Conservation (phyloP, 371 early-diverging fungal species). For the Dichotomocladium elegans region DNA sequence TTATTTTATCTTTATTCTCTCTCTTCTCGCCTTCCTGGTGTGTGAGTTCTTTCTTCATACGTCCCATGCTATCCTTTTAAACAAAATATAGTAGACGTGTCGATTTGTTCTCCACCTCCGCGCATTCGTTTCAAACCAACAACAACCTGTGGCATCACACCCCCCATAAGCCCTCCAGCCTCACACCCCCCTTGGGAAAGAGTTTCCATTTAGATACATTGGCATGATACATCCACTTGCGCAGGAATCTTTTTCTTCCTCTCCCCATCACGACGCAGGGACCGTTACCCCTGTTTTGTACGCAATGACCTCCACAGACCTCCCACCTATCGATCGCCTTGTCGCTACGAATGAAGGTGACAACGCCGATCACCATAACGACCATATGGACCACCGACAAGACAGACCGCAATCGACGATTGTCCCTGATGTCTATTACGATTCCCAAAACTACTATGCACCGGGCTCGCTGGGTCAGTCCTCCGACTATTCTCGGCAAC, state of each 20-base stretch:
- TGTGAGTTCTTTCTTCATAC: too few relatives aligned
- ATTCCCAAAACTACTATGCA: neutral
- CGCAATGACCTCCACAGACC: neutral
- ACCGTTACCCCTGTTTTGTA: neutral
- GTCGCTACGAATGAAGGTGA: too few relatives aligned
- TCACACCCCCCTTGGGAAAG: neutral
- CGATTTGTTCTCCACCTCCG: neutral
- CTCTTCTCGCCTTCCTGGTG: neutral
- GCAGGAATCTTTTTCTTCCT: conserved; percentile 5
- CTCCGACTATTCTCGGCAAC: neutral
- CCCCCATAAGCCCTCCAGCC: neutral
- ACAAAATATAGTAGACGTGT: neutral
- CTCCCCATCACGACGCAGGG: neutral
- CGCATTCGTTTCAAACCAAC: conserved; percentile 8
- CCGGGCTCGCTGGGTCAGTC: conserved; percentile 1
- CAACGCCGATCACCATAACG: neutral
- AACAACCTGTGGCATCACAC: neutral
- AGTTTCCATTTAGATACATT: neutral
- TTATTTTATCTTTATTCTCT: neutral
- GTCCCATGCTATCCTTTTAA: neutral
- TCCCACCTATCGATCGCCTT: too few relatives aligned
- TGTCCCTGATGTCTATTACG: neutral
- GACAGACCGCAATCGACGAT: neutral
- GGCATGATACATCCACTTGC: conserved; percentile 12
- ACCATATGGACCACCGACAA: neutral